Evolutionary conservation across 305 asterid genomes (phyloP), one percentile per base, ranked within the genome.

Genomic region (Plantago lanceolata): DNA sequence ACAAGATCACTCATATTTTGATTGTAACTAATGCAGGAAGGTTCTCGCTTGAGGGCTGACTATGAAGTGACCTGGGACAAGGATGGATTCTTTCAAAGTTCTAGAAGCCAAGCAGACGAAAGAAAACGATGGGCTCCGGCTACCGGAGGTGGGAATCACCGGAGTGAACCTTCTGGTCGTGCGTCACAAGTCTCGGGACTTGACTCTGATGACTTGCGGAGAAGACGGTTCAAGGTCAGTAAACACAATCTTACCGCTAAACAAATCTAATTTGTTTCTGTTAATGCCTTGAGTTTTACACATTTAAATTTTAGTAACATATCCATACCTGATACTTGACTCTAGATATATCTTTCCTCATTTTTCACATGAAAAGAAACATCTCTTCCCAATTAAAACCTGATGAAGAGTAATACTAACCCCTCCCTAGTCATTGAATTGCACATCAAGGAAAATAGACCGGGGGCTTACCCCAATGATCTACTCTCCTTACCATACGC

Each of bases 31-130:
- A 70, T 78, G 90, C 89, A 92, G 98, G 77, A 87, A 84, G 98
- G 95, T 57, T 85, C 98, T 31, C 89, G 94, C 16, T 61, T 92
- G 86, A 79, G 78, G 73, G 93, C 92, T 71, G 98, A 92, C 78
- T 89, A 87, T 63, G 91, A 85, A 50, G 88, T 92, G 68, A 79
- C 82, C 28, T 89, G 96, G 96, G 98, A 87, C 72, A 81, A 73
- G 74, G 89, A 84, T 37, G 89, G 85, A 35, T 87, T 69, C 75
- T 87, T 93, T 65, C 73, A 71, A 58, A 77, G 74, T 49, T 73
- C 84, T 24, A 81, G 85, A 71, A 69, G 73, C 75, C 82, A 68
- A 67, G 59, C 76, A 68, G 86, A 80, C 62, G 91, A 80, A 63
- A 82, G 79, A 71, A 85, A 76, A 69, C 81, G 89, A 76, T 82